Percentiles rank a stretch among this genome's conserved stretches.
Evolutionary conservation across 306 rosid genomes (phyloP).

Genomic region (Notholithocarpus densiflorus): DNA sequence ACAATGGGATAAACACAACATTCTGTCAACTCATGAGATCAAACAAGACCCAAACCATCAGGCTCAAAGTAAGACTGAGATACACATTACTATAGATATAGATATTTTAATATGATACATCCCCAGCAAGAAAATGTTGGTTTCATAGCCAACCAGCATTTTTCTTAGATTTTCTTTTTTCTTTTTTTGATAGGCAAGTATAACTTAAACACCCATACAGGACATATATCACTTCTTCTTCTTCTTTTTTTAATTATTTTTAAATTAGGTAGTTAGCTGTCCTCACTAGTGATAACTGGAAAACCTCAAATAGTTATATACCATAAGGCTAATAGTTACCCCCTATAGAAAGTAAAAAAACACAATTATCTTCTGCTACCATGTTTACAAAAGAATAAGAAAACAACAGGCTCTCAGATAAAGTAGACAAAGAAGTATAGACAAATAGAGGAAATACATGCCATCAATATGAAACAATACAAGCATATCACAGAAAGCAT

Average conservation of each 20-base stretch:
- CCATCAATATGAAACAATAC: neutral
- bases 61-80: neutral
- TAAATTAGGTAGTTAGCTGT: too few relatives aligned
- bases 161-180: neutral
- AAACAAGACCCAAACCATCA: neutral
- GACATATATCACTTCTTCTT: neutral
- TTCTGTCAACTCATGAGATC: neutral
- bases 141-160: neutral
- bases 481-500: slow-evolving; percentile 1
- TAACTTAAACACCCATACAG: neutral
- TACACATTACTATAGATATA: neutral
- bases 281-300: neutral
- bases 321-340: neutral
- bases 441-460: neutral
- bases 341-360: neutral
- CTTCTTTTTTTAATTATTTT: too few relatives aligned
- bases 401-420: slow-evolving; percentile 14
- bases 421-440: neutral
- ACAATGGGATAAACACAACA: neutral
- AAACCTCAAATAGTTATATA: neutral
- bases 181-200: neutral
- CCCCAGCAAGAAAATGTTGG: neutral
- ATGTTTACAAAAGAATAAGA: neutral
- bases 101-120: neutral
- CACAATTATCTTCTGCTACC: neutral